A percentile compares a stretch with the other conserved stretches of the same genome.
Evolutionary conservation across 2,329 filamentous ascomycete genomes (phyloP).

Genomic region (Claviceps capensis): DNA sequence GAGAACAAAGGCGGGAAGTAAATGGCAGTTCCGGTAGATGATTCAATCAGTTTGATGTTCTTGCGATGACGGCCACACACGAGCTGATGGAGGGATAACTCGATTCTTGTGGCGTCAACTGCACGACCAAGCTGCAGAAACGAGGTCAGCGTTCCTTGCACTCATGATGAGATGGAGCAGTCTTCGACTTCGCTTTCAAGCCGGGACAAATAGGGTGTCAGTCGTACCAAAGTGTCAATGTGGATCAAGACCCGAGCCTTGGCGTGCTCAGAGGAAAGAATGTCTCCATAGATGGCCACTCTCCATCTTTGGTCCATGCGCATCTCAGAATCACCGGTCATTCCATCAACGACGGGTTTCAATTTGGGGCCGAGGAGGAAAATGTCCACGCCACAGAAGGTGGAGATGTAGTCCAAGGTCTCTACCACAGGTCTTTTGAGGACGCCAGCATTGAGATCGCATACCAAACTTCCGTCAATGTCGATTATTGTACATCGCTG

Average conservation of each 20-base stretch:
- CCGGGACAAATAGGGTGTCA: neutral
- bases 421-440: constrained; percentile 66
- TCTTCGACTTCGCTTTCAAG: no score
- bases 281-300: constrained; percentile 88
- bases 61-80: constrained; percentile 88
- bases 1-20: constrained; percentile 96
- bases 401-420: constrained; percentile 75
- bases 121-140: constrained; percentile 48
- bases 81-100: constrained; percentile 77
- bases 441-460: constrained; percentile 53
- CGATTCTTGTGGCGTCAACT: constrained; percentile 69
- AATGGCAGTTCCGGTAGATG: constrained; percentile 87
- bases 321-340: constrained; percentile 67
- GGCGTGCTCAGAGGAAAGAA: constrained; percentile 89
- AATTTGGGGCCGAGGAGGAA: constrained; percentile 88
- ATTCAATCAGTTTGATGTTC: constrained; percentile 97
- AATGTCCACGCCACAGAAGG: constrained; percentile 87
- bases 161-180: no score
- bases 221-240: constrained; percentile 76
- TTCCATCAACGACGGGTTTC: constrained; percentile 58
- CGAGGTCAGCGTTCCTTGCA: neutral
- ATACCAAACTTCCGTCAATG: constrained; percentile 80
- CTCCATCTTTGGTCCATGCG: constrained; percentile 83
- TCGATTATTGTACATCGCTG: constrained; percentile 83
- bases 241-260: constrained; percentile 94